A percentile compares a stretch with the other conserved stretches of the same genome.
These are phyloP conservation scores for Camellia sinensis DNA, from an alignment of 148 eudicot species.

Conservation along the genomic window DNA sequence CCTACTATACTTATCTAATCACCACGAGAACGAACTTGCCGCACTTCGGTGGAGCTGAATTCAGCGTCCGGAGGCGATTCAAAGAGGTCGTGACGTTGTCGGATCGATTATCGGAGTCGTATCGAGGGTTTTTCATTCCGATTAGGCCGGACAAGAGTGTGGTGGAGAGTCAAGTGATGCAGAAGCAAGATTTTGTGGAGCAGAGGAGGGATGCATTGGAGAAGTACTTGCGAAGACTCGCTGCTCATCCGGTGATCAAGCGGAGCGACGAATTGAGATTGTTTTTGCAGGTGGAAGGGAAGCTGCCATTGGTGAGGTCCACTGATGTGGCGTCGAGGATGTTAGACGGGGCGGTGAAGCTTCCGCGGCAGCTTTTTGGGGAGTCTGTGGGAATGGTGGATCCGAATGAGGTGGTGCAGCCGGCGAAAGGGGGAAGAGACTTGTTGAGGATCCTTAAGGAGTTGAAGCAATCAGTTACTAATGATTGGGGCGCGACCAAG, in stretches of 20 bases:
- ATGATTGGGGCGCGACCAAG: slow-evolving; percentile 60
- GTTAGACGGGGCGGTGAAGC: slow-evolving; percentile 60
- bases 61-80: slow-evolving; percentile 56
- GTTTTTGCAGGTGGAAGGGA: slow-evolving; percentile 53
- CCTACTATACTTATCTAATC: slow-evolving; percentile 46
- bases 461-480: slow-evolving; percentile 62
- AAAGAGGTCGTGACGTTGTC: slow-evolving; percentile 54
- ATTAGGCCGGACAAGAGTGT: slow-evolving; percentile 69
- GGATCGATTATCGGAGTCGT: slow-evolving; percentile 51
- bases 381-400: slow-evolving; percentile 32
- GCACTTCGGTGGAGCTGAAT: slow-evolving; percentile 46
- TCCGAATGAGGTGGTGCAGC: slow-evolving; percentile 46
- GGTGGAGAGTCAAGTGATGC: slow-evolving; percentile 79
- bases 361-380: slow-evolving; percentile 51
- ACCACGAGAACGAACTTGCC: slow-evolving; percentile 55
- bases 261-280: slow-evolving; percentile 54
- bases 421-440: slow-evolving; percentile 62
- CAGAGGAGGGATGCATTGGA: slow-evolving; percentile 56
- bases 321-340: slow-evolving; percentile 60
- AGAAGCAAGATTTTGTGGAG: slow-evolving; percentile 62
- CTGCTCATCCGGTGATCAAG: slow-evolving; percentile 52
- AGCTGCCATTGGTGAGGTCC: slow-evolving; percentile 41
- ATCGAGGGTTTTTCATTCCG: slow-evolving; percentile 57
- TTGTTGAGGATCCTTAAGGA: slow-evolving; percentile 63
- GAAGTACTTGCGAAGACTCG: slow-evolving; percentile 55